These are phyloP conservation scores for Apiospora marii DNA, from an alignment of 2,329 filamentous ascomycete genomes.

Conservation along the genomic window DNA sequence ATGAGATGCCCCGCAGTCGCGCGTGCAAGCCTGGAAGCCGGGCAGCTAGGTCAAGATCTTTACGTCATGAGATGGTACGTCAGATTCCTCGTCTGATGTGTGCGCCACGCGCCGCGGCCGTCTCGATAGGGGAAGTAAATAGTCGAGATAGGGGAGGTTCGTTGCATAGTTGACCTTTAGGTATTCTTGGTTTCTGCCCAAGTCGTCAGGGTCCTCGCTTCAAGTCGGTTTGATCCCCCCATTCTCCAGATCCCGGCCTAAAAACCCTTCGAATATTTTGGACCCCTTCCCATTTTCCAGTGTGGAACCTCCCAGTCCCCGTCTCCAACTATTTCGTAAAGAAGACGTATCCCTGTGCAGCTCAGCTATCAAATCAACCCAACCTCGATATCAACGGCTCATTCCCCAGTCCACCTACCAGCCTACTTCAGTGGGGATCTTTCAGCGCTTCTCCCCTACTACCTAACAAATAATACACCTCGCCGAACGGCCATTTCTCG, in stretches of 20 bases:
- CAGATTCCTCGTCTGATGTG: slow-evolving; percentile 1
- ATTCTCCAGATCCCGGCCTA: neutral
- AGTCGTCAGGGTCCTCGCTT: slow-evolving; percentile 1
- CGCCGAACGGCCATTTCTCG: neutral
- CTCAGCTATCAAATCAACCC: slow-evolving; percentile 1
- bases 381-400: neutral
- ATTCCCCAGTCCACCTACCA: slow-evolving; percentile 14
- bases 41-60: too few species aligned
- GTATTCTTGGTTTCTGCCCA: slow-evolving; percentile 6
- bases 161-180: neutral
- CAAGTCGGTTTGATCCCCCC: slow-evolving; percentile 4
- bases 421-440: slow-evolving; percentile 6
- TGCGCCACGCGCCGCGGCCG: slow-evolving; percentile 11
- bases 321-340: slow-evolving; percentile 13
- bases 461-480: neutral
- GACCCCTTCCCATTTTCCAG: neutral
- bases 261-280: neutral
- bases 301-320: neutral
- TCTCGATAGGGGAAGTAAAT: neutral
- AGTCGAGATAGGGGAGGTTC: slow-evolving; percentile 1
- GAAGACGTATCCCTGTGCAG: slow-evolving; percentile 11
- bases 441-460: slow-evolving; percentile 8
- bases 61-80: too few species aligned
- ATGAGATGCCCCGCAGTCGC: slow-evolving; percentile 7
- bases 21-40: neutral